These are phyloP conservation scores for Trypanosoma cruzi DNA, from an alignment of 208 protist species.

Conservation along the genomic window DNA sequence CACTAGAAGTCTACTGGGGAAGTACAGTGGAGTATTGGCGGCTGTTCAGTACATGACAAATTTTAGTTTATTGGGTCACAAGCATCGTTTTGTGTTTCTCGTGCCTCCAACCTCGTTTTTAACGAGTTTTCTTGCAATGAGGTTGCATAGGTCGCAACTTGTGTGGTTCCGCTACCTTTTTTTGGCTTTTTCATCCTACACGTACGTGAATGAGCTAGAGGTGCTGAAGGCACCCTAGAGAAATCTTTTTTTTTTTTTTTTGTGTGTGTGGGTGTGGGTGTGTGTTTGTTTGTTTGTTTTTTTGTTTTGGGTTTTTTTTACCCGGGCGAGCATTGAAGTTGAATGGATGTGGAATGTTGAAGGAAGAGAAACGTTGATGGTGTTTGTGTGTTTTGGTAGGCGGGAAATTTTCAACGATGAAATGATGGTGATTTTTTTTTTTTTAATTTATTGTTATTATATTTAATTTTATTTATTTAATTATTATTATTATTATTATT, in stretches of 20 bases:
- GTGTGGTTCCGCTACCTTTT: slow-evolving; percentile 98
- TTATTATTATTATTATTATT: slow-evolving; percentile 30
- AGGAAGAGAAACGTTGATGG: too few relatives aligned
- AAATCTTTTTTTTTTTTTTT: background rate
- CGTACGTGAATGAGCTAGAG: slow-evolving; percentile 91
- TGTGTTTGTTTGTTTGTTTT: slow-evolving; percentile 2
- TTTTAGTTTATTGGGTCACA: background rate
- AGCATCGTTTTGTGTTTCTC: slow-evolving; percentile 40
- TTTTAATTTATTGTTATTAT: too few relatives aligned
- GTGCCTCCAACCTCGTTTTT: slow-evolving; percentile 52
- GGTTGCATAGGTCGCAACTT: slow-evolving; percentile 91
- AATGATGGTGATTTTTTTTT: background rate
- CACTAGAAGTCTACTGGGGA: slow-evolving; percentile 55
- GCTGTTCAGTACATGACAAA: background rate
- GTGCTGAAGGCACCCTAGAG: slow-evolving; percentile 25
- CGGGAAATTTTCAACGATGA: too few relatives aligned
- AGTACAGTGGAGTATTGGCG: slow-evolving; percentile 60
- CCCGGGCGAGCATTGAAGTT: background rate
- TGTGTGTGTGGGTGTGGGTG: background rate
- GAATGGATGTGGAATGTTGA: too few relatives aligned
- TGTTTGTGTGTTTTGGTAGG: background rate
- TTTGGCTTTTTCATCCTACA: slow-evolving; percentile 95
- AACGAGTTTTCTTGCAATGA: slow-evolving; percentile 82
- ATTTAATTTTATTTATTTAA: background rate
- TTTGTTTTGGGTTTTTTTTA: background rate